Evolutionary conservation across 2,329 filamentous ascomycete genomes (phyloP), one percentile per base, ranked within the genome.

Genomic region (Aotearoamyces nothofagi): DNA sequence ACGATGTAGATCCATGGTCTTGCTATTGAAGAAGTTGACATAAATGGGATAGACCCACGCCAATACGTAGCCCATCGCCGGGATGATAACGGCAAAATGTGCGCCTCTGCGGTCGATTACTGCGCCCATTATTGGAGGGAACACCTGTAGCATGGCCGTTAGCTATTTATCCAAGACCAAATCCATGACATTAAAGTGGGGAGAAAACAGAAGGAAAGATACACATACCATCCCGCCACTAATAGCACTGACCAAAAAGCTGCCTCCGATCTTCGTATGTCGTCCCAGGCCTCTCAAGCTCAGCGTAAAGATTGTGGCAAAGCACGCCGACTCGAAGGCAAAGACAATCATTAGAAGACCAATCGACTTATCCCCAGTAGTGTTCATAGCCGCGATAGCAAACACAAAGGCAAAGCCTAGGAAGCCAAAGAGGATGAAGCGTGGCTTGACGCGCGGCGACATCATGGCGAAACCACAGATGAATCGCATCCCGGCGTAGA

Each of bases 261-360:
- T 76, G 3, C 70, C 73, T 1, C 78, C 79, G 36, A 77, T 65
- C 60, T 84, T 84, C 20, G 74, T 78, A 54, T 86, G 74, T 13
- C 72, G 65, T 5, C 80, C 79, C 3, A 83, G 60, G 2, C 78
- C 78, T 14, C 77, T 65, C 60, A 83, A 79, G 6, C 75, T 75
- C 3, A 83, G 59, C 0, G 78, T 78, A 14, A 86, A 69, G 45
- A 84, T 84, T 14, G 78, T 83, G 0, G 79, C 78, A 59, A 84
- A 86, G 49, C 74, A 77, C 46, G 81, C 77, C 5, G 68, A 75
- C 53, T 81, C 79, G 51, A 84, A 86, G 57, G 84, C 83, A n/a
- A 83, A 58, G 3, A 74, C 69, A 9, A 79, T 36, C 50, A 69
- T 78, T 17, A 82, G 62, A 61, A 81, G 71, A 7, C 60, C 55